Percentiles rank a stretch among this genome's conserved stretches.
These are phyloP conservation scores for Clavariopsis aquatica DNA, from an alignment of 495 filamentous ascomycete genomes.

Conservation along the genomic window DNA sequence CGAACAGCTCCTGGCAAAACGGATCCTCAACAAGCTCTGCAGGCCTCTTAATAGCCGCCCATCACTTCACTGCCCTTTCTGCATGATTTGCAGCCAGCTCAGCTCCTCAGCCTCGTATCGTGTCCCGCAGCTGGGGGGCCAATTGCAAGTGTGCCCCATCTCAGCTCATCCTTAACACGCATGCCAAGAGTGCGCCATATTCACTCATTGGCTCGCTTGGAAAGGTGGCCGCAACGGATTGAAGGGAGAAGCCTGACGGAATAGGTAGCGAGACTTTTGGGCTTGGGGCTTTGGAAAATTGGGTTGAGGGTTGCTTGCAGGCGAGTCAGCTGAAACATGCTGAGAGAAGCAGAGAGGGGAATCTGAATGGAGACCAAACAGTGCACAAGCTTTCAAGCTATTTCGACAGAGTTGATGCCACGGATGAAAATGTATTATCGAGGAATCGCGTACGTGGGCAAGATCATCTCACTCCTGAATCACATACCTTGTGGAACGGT, in stretches of 20 bases:
- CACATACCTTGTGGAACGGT: too few species aligned
- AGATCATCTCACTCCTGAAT: too few species aligned
- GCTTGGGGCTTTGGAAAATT: neutral
- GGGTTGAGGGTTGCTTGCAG: neutral
- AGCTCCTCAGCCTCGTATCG: neutral
- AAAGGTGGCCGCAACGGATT: neutral
- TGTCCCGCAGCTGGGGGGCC: neutral
- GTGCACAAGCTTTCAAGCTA: neutral
- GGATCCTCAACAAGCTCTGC: neutral
- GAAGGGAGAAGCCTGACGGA: neutral
- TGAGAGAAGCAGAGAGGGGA: neutral
- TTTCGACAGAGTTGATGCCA: too few species aligned
- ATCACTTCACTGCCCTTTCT: neutral
- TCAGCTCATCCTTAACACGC: constrained; percentile 2
- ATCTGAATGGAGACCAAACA: neutral
- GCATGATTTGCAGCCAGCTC: constrained; percentile 9
- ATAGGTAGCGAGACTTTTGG: neutral
- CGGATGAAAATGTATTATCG: too few species aligned
- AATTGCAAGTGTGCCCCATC: neutral
- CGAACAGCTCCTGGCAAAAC: neutral
- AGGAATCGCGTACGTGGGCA: too few species aligned
- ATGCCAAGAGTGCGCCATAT: neutral
- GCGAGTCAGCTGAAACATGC: neutral
- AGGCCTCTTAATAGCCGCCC: neutral
- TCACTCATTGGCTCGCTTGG: neutral